Evolutionary conservation across 805 yeast genomes (phyloP).

Genomic region (Hanseniaspora lachancei): DNA sequence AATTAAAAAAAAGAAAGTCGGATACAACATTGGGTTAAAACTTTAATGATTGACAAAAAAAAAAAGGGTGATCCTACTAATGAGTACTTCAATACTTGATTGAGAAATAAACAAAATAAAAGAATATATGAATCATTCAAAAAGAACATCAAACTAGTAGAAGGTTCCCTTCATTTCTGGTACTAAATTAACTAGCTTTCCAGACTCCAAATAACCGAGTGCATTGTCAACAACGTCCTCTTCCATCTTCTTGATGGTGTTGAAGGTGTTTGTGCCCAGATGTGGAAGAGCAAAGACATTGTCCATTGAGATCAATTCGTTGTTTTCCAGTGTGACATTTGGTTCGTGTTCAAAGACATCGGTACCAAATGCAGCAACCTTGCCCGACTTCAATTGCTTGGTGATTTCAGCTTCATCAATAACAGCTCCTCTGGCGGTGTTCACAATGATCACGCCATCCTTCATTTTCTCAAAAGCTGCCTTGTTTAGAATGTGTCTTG

Average conservation of each 20-base stretch:
- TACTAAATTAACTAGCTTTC: conserved; percentile 62
- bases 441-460: conserved; percentile 59
- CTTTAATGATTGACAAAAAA: too few species aligned
- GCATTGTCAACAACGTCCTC: conserved; percentile 61
- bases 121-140: not conserved
- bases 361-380: conserved; percentile 53
- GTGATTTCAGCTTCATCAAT: conserved; percentile 52
- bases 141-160: conserved; percentile 8
- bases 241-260: conserved; percentile 73
- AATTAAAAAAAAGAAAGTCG: not conserved
- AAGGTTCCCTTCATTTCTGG: conserved; percentile 49
- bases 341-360: conserved; percentile 75
- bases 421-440: conserved; percentile 83
- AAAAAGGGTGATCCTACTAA: too few species aligned
- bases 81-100: too few species aligned
- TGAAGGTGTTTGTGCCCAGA: conserved; percentile 70
- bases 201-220: conserved; percentile 41
- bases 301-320: conserved; percentile 45
- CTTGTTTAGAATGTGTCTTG: conserved; percentile 55
- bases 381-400: conserved; percentile 45
- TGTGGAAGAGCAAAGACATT: conserved; percentile 75
- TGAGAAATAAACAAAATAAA: not conserved
- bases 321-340: conserved; percentile 35
- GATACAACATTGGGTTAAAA: too few species aligned
- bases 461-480: conserved; percentile 57